phyloP scores from a whole-genome alignment of 768 basidiomycete species.

The Dictyophora rubrovolvata region DNA sequence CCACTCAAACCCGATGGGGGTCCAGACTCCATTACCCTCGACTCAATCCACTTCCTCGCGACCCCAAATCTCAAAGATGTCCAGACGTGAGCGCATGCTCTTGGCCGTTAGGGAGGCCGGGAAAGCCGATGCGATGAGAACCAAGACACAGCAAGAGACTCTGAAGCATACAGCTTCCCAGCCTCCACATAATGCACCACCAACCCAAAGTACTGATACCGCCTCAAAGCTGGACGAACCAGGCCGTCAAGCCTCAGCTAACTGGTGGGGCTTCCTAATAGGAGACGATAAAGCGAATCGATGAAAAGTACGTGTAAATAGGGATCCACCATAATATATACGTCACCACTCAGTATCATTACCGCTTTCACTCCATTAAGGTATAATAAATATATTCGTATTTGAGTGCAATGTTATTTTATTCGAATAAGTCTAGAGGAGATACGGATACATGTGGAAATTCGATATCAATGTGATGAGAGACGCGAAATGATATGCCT shows the following conservation, averaged over 20 bases:
- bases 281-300: background rate
- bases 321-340: background rate
- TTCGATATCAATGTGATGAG: background rate
- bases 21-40: background rate
- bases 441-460: background rate
- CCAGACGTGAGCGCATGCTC: background rate
- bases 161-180: background rate
- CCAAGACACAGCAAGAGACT: background rate
- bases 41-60: background rate
- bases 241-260: background rate
- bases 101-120: background rate
- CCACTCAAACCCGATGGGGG: background rate
- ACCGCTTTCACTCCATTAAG: no score
- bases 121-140: background rate
- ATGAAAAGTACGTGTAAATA: background rate
- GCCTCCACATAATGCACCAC: background rate
- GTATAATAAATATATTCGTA: no score
- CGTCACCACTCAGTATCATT: background rate
- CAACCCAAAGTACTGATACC: background rate
- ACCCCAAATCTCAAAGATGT: background rate
- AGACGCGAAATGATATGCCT: background rate
- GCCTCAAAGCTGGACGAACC: background rate
- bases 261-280: background rate
- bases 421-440: background rate
- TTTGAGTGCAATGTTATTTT: background rate